These are phyloP conservation scores for Xylaria sp. DNA, from an alignment of 495 filamentous ascomycete genomes.

Conservation along the genomic window DNA sequence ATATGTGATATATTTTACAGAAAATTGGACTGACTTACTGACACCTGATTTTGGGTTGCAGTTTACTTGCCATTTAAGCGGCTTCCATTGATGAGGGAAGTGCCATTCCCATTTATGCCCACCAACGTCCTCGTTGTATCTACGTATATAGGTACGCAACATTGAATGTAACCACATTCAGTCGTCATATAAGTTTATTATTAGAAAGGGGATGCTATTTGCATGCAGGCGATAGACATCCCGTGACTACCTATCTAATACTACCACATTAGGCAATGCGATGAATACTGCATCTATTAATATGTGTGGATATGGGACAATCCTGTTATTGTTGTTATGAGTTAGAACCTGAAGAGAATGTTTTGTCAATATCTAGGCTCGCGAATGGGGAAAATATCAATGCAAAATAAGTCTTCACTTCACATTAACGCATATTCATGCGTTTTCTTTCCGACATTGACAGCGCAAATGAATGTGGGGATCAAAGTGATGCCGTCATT, in stretches of 20 bases:
- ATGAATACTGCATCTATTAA: neutral
- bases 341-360: neutral
- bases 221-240: neutral
- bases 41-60: neutral
- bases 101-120: neutral
- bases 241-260: neutral
- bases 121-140: neutral
- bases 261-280: neutral
- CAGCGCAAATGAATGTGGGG: neutral
- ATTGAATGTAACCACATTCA: neutral
- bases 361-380: too few species aligned
- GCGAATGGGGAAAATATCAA: too few species aligned
- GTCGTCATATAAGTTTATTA: neutral
- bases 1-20: neutral
- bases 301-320: neutral
- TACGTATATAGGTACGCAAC: neutral
- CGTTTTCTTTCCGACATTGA: neutral
- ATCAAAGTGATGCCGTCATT: slow-evolving; percentile 19
- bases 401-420: neutral
- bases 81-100: neutral
- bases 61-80: too few species aligned
- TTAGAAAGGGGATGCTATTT: neutral
- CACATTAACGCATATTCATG: neutral
- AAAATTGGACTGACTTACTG: neutral
- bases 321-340: neutral